phyloP scores from a whole-genome alignment of 306 rosid species.

The Calophaca sinica region DNA sequence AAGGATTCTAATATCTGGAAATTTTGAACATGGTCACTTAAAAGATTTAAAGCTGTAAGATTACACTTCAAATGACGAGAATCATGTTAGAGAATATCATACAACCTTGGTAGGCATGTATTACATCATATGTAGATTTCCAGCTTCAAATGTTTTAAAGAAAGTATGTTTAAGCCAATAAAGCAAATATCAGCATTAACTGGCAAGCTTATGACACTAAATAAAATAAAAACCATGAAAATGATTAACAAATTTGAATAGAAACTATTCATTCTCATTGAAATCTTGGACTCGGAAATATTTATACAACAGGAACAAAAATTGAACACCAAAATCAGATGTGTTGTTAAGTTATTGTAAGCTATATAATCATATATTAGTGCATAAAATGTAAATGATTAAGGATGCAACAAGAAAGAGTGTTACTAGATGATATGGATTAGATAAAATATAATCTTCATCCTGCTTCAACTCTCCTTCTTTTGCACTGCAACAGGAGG shows the following conservation, averaged over 20 bases:
- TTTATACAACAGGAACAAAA: conserved; percentile 3
- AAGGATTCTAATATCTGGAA: no score
- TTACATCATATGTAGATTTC: conserved; percentile 32
- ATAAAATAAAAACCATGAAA: no score
- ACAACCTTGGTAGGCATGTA: conserved; percentile 14
- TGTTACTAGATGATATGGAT: conserved; percentile 90
- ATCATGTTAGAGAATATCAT: conserved; percentile 20
- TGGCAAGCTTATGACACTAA: not conserved
- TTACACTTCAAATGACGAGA: conserved; percentile 34
- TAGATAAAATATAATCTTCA: conserved; percentile 79
- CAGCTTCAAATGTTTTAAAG: conserved; percentile 36
- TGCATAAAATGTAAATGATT: conserved; percentile 12
- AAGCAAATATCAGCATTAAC: not conserved
- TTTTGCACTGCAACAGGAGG: conserved; percentile 73
- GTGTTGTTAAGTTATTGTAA: conserved; percentile 15
- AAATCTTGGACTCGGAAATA: not conserved
- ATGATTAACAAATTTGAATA: not conserved
- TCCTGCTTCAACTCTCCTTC: conserved; percentile 78
- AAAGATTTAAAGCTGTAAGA: conserved; percentile 10
- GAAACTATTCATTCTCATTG: not conserved
- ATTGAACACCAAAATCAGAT: conserved; percentile 23
- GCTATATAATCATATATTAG: conserved; percentile 12
- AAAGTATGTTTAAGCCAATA: conserved; percentile 35
- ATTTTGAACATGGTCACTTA: no score
- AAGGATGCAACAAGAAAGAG: conserved; percentile 37